Percentiles rank a stretch among this genome's conserved stretches.
Evolutionary conservation across 768 basidiomycete genomes (phyloP).

Genomic region (Myochromella boudieri): DNA sequence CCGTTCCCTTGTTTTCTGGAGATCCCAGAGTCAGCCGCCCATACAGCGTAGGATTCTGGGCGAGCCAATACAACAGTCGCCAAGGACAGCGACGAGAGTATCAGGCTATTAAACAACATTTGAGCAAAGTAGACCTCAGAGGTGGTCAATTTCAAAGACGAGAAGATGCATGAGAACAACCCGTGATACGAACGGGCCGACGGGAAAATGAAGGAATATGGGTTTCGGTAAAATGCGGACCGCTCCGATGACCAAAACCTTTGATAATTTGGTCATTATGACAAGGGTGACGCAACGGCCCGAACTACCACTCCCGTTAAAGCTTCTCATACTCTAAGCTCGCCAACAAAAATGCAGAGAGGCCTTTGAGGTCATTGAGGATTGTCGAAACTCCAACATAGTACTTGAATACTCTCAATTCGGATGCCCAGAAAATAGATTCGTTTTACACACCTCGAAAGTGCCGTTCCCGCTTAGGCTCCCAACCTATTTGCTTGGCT

Average conservation of each 20-base stretch:
- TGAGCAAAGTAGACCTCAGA: background rate
- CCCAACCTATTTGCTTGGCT: constrained; percentile 10
- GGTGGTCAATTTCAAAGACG: background rate
- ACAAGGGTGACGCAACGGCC: background rate
- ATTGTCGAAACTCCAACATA: constrained; percentile 13
- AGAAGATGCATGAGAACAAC: background rate
- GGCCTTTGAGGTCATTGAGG: constrained; percentile 15
- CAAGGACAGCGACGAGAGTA: constrained; percentile 3
- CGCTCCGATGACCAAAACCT: background rate
- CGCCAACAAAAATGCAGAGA: constrained; percentile 13
- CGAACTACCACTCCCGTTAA: background rate
- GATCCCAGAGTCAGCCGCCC: constrained; percentile 48
- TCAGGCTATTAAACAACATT: background rate
- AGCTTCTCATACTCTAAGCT: constrained; percentile 16
- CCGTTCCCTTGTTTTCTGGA: constrained; percentile 44
- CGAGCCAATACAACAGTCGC: constrained; percentile 19
- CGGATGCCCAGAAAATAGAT: background rate
- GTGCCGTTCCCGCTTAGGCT: constrained; percentile 15
- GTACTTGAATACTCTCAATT: constrained; percentile 5
- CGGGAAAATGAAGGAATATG: background rate
- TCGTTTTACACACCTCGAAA: constrained; percentile 6
- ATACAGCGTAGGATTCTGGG: constrained; percentile 39
- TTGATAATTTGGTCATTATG: background rate
- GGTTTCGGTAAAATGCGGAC: background rate
- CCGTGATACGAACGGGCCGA: constrained; percentile 16